Percentiles rank a stretch among this genome's conserved stretches.
Conservation (phyloP, 257 asterid species). For the Gardenia jasminoides region DNA sequence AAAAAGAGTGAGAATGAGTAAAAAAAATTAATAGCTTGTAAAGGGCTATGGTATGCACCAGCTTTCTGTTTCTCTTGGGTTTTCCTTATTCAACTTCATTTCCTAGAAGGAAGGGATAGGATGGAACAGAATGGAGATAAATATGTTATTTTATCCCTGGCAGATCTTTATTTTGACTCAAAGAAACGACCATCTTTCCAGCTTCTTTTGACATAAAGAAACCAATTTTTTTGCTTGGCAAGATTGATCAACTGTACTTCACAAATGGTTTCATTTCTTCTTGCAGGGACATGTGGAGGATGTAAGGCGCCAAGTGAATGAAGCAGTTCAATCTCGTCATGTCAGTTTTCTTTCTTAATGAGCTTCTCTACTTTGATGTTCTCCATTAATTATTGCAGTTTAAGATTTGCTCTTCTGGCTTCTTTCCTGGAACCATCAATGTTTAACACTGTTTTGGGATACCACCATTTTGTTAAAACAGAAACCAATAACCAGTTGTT, state of each 20-base stretch:
- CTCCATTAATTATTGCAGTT: background rate
- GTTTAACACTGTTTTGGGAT: background rate
- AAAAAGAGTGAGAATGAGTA: background rate
- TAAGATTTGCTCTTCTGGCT: background rate
- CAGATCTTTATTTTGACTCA: background rate
- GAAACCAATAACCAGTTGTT: background rate
- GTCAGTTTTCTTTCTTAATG: conserved; percentile 45
- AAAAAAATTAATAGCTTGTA: background rate
- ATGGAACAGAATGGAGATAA: background rate
- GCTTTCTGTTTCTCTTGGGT: background rate
- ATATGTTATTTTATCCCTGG: background rate
- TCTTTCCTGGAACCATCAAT: background rate
- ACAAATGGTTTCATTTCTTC: conserved; percentile 7
- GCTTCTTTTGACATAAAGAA: background rate
- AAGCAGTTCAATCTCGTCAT: conserved; percentile 91
- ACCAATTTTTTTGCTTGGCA: background rate
- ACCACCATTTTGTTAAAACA: background rate
- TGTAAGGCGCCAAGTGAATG: conserved; percentile 87
- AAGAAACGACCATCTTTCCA: too few relatives aligned
- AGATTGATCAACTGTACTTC: background rate
- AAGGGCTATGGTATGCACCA: too few relatives aligned
- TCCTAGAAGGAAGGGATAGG: background rate
- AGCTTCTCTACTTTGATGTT: conserved; percentile 1
- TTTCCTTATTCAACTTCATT: background rate
- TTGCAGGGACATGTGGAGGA: conserved; percentile 92